phyloP scores from a whole-genome alignment of 352 stramenopile genomes.

The Blastocystis sp. region DNA sequence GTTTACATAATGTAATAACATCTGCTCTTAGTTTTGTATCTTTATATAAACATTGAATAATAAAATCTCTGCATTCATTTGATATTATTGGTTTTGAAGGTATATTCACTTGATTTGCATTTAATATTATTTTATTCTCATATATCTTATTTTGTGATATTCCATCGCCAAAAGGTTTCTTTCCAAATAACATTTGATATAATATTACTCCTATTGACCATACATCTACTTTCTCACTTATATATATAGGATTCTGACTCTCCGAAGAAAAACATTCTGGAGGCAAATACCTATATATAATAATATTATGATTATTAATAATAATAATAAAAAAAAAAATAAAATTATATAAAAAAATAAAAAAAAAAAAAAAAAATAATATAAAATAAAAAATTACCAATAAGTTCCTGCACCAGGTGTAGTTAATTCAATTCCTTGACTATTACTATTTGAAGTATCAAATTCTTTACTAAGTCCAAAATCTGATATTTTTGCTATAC shows the following conservation, averaged over 20 bases:
- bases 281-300: conserved; percentile 66
- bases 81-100: conserved; percentile 54
- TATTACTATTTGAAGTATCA: conserved; percentile 47
- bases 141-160: conserved; percentile 55
- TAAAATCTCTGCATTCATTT: conserved; percentile 65
- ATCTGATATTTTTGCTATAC: conserved; percentile 72
- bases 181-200: conserved; percentile 74
- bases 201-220: conserved; percentile 77
- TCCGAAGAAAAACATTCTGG: conserved; percentile 68
- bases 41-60: conserved; percentile 58
- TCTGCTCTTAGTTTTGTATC: conserved; percentile 53
- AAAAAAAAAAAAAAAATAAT: background rate
- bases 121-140: conserved; percentile 57
- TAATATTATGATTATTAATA: too few species aligned
- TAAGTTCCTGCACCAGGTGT: conserved; percentile 73
- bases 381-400: too few species aligned
- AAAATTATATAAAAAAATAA: conserved; percentile 9
- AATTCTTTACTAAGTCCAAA: conserved; percentile 65
- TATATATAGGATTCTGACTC: conserved; percentile 41
- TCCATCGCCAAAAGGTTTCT: conserved; percentile 68
- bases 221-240: conserved; percentile 52
- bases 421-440: conserved; percentile 77
- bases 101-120: conserved; percentile 55
- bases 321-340: too few species aligned
- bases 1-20: conserved; percentile 54